These are phyloP conservation scores for Argentina anserina DNA, from an alignment of 306 rosid genomes.

Conservation along the genomic window DNA sequence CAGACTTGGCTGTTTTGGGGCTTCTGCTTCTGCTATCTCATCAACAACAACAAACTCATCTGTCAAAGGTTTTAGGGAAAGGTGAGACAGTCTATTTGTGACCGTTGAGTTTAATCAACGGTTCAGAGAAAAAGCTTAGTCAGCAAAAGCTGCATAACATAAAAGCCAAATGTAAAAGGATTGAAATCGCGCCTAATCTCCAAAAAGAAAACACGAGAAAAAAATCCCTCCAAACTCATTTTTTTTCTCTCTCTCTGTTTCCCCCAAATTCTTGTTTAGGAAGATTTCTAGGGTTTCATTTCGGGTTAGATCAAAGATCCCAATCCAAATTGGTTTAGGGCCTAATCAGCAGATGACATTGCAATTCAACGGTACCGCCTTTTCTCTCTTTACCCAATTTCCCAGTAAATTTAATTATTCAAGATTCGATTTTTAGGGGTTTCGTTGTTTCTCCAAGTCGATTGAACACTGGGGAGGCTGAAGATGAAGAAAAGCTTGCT, in stretches of 20 bases:
- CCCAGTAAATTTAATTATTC: background rate
- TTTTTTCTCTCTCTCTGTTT: background rate
- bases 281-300: slow-evolving; percentile 7
- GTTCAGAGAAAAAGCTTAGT: background rate
- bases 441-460: background rate
- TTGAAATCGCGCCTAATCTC: background rate
- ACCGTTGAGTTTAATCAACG: background rate
- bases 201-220: too few relatives aligned
- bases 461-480: background rate
- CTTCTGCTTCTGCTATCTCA: background rate
- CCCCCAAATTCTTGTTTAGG: background rate
- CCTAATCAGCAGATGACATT: background rate
- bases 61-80: background rate
- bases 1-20: background rate
- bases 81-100: background rate
- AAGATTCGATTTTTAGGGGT: background rate
- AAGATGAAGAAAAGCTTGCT: background rate
- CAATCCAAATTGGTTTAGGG: background rate
- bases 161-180: background rate
- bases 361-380: background rate
- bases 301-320: too few relatives aligned
- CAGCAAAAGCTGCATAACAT: background rate
- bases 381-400: background rate
- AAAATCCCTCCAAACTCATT: too few relatives aligned
- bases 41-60: background rate